Conservation (phyloP, 2,329 filamentous ascomycete species). For the Rhexocercosporidium sp. region DNA sequence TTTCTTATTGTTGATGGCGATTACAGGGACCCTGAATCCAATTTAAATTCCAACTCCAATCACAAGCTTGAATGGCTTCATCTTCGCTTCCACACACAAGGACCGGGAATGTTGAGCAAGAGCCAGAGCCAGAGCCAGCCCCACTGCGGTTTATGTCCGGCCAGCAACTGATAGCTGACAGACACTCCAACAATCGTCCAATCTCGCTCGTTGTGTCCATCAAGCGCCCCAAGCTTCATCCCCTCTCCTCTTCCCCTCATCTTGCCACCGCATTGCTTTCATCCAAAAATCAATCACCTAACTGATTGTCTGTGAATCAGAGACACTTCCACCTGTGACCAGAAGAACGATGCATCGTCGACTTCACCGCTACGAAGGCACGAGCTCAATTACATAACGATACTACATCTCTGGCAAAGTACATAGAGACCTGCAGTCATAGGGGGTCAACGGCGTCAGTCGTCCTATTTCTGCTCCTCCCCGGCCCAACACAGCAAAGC, state of each 20-base stretch:
- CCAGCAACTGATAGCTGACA: neutral
- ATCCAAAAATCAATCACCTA: neutral
- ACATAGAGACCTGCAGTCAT: slow-evolving; percentile 1
- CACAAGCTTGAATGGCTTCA: too few species aligned
- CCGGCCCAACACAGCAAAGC: slow-evolving; percentile 7
- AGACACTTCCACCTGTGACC: neutral
- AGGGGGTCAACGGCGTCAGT: neutral
- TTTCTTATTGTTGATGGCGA: too few species aligned
- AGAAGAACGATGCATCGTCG: neutral
- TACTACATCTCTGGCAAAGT: neutral
- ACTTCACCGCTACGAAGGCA: neutral
- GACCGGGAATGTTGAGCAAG: too few species aligned
- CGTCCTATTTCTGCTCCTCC: slow-evolving; percentile 2
- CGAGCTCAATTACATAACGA: slow-evolving; percentile 1
- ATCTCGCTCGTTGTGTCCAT: neutral
- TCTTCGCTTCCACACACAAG: too few species aligned
- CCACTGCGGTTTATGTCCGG: neutral
- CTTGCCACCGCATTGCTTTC: neutral
- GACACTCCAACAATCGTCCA: neutral
- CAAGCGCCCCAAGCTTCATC: neutral
- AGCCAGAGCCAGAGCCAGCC: too few species aligned
- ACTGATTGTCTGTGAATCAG: neutral
- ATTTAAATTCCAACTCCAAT: too few species aligned
- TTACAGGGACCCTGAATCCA: too few species aligned
- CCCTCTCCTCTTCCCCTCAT: neutral